Percentiles rank a stretch among this genome's conserved stretches.
Evolutionary conservation across 1,139 yeast species (phyloP).

Genomic region (Yamadazyma triangularis): DNA sequence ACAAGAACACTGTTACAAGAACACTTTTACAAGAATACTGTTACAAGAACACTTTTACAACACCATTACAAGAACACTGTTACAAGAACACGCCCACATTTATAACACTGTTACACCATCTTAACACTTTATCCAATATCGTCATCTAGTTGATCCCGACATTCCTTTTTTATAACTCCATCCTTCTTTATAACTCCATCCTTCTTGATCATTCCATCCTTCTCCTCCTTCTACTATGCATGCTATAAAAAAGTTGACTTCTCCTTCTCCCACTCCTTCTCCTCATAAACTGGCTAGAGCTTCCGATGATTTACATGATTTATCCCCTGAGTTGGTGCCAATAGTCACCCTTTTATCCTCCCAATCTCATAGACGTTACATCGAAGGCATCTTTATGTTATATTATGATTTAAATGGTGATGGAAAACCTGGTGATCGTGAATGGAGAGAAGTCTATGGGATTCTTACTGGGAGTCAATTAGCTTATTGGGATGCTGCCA

Average conservation of each 20-base stretch:
- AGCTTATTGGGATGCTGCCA: slow-evolving; percentile 89
- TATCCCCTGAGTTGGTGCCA: slow-evolving; percentile 70
- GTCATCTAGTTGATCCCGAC: too few relatives aligned
- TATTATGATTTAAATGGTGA: slow-evolving; percentile 72
- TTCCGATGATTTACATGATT: slow-evolving; percentile 12
- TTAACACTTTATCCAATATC: too few relatives aligned
- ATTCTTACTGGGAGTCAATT: slow-evolving; percentile 85
- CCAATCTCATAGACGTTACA: slow-evolving; percentile 68
- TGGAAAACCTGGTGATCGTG: slow-evolving; percentile 78
- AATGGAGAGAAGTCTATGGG: slow-evolving; percentile 92
- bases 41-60: too few relatives aligned
- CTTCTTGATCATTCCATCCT: too few relatives aligned
- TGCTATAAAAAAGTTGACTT: slow-evolving; percentile 18
- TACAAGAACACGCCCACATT: too few relatives aligned
- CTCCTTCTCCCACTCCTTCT: slow-evolving; percentile 10
- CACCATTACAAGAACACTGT: too few relatives aligned
- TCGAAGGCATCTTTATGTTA: slow-evolving; percentile 71
- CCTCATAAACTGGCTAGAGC: slow-evolving; percentile 10
- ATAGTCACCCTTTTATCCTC: slow-evolving; percentile 69
- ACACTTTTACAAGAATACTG: too few relatives aligned
- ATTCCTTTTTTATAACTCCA: neutral
- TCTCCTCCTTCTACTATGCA: slow-evolving; percentile 13
- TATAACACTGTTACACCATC: too few relatives aligned
- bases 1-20: too few relatives aligned
- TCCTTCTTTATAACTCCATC: too few relatives aligned